These are phyloP conservation scores for Glycine tomentella DNA, from an alignment of 306 rosid genomes.

Conservation along the genomic window DNA sequence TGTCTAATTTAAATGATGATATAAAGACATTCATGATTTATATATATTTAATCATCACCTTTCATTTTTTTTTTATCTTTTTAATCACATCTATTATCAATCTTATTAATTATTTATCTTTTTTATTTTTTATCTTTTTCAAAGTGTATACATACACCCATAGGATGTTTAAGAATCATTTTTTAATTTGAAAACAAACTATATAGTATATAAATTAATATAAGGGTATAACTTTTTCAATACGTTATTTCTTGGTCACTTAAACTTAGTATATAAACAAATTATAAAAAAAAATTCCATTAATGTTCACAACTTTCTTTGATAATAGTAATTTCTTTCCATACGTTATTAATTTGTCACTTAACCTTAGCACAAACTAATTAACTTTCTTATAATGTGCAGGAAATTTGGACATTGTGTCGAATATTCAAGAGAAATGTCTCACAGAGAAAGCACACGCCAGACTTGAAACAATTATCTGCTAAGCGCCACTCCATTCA, in stretches of 20 bases:
- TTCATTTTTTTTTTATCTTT: too few relatives aligned
- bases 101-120: too few relatives aligned
- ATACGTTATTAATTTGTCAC: neutral
- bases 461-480: constrained; percentile 58
- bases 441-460: constrained; percentile 58
- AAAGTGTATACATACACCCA: too few relatives aligned
- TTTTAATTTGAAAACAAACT: neutral
- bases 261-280: neutral
- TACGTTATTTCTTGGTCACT: neutral
- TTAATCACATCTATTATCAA: too few relatives aligned
- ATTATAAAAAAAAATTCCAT: neutral
- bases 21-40: too few relatives aligned
- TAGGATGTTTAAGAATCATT: too few relatives aligned
- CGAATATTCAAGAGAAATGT: constrained; percentile 78
- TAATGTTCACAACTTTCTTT: neutral
- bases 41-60: too few relatives aligned
- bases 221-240: neutral
- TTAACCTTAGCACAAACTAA: neutral
- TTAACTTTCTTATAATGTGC: constrained; percentile 26
- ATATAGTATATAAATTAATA: neutral
- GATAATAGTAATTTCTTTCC: too few relatives aligned
- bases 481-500: constrained; percentile 47
- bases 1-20: neutral
- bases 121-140: too few relatives aligned
- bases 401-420: constrained; percentile 98